A percentile compares a stretch with the other conserved stretches of the same genome.
Conservation (phyloP, 1,284 basidiomycete species). For the Marasmius tenuissimus region DNA sequence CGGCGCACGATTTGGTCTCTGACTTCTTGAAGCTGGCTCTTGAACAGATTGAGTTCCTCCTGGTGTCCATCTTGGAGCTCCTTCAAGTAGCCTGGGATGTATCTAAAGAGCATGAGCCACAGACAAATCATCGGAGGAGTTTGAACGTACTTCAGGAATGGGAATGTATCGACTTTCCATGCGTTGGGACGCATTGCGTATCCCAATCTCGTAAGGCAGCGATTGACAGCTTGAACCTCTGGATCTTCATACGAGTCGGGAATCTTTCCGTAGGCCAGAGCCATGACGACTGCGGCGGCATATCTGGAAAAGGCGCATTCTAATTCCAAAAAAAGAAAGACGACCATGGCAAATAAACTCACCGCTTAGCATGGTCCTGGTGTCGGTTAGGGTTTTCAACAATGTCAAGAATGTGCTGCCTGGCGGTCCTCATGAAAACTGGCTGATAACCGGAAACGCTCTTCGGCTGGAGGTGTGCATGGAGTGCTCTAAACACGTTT, state of each 20-base stretch:
- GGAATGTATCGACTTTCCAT: constrained; percentile 59
- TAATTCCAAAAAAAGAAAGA: not conserved
- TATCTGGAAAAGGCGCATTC: constrained; percentile 39
- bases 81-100: constrained; percentile 57
- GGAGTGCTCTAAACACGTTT: constrained; percentile 26
- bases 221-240: constrained; percentile 53
- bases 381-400: constrained; percentile 34
- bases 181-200: constrained; percentile 52
- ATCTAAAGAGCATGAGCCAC: constrained; percentile 24
- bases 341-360: not conserved
- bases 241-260: constrained; percentile 53
- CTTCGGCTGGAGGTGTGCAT: constrained; percentile 37
- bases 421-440: constrained; percentile 35
- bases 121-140: not conserved
- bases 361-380: constrained; percentile 30
- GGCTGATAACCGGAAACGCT: constrained; percentile 29
- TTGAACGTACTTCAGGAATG: constrained; percentile 45
- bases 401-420: constrained; percentile 36
- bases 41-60: constrained; percentile 14
- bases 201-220: constrained; percentile 47
- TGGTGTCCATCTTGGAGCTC: constrained; percentile 49
- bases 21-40: constrained; percentile 12
- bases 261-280: constrained; percentile 64
- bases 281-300: constrained; percentile 62
- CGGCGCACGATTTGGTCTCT: constrained; percentile 10